Base-by-base conservation (phyloP, 495 filamentous ascomycete genomes). In the Tuber borchii region DNA sequence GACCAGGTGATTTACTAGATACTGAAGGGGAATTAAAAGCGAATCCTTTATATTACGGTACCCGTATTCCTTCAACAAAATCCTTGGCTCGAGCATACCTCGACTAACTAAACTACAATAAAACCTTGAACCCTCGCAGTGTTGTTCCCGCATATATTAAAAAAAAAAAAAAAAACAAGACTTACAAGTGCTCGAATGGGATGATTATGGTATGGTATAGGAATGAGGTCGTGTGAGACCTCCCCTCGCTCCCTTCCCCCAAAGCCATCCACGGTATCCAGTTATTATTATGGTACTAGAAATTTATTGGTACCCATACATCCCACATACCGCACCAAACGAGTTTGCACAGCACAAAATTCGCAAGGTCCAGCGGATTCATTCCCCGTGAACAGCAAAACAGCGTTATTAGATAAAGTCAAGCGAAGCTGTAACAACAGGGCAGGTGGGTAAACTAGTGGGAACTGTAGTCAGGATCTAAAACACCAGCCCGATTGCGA, bases 151-250 rank as follows among this genome's bases (percentile, higher is more conserved):
- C 26, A 65, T 65, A 65, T 17, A 26, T n/a, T 26, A 48, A 48
- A 48, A 48, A 20, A 48, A 20, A 7, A 1, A 10, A 56, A 61
- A 26, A 61, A 16, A 19, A 26, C 3, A 7, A 14, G 10, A 61
- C 16, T 12, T 46, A 46, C 45, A 34, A 34, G 56, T 65, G 56
- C 26, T 8, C 26, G 26, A 31, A 19, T 34, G 14, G 56, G 14
- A 19, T 7, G 56, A 26, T 3, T 3, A 34, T 65, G 26, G 14
- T 17, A 8, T n/a, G 48, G 56, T 65, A 31, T 34, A 26, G 56
- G 56, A 65, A 65, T 65, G 56, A 65, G 51, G 51, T 61, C n/a
- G 51, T 56, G 48, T 61, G n/a, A 61, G 51, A 31, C 26, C 19
- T n/a, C 7, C n/a, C 22, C 9, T 17, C 48, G n/a, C 48, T 56